Base-by-base conservation (phyloP, 768 basidiomycete species). In the Psilocybe azurescens region DNA sequence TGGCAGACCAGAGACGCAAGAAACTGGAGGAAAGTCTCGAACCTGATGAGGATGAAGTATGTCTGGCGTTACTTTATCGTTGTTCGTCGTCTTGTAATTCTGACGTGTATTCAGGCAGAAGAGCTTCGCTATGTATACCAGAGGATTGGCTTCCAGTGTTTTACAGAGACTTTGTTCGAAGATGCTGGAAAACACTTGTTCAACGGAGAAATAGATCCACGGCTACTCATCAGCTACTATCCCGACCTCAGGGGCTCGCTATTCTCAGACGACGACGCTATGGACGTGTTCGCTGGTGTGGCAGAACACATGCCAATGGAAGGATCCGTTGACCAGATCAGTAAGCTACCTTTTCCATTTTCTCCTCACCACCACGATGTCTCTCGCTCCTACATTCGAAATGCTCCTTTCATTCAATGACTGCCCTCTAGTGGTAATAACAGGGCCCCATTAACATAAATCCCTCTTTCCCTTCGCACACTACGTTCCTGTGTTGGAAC, bases 91-190 rank as follows among this genome's bases (percentile, higher is more conserved):
- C 33, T 5, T 16, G 5, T 14, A 46, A 16, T 39, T 33, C 36
- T 53, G 38, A 53, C 29, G 5, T 32, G 29, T 13, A 24, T 39
- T 61, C 38, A 81, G 89, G 83, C 79, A 74, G 89, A 91, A 36
- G 90, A 91, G 67, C 77, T 95, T 52, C 83, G 83, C 62, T 93
- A 93, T 66, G 81, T 94, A 38, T 92, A 93, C 71, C 91, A 94
- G 67, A 86, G 87, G 36, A 85, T 96, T 56, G 95, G 92, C 14
- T 91, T 91, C 70, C 84, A 89, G 72, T 89, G 89, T 67, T 82
- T 96, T 70, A 73, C 79, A 32, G 91, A 93, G 72, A 94, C 93
- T 0, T 79, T 88, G 53, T 96, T 97, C 71, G 88, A 91, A 63
- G 90, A 93, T 60, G 94, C 95, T 1, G 90, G 89, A 16, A 85